Percentiles rank a stretch among this genome's conserved stretches.
These are phyloP conservation scores for Oehlia diaphana DNA, from an alignment of 192 early-diverging fungal genomes.

Conservation along the genomic window DNA sequence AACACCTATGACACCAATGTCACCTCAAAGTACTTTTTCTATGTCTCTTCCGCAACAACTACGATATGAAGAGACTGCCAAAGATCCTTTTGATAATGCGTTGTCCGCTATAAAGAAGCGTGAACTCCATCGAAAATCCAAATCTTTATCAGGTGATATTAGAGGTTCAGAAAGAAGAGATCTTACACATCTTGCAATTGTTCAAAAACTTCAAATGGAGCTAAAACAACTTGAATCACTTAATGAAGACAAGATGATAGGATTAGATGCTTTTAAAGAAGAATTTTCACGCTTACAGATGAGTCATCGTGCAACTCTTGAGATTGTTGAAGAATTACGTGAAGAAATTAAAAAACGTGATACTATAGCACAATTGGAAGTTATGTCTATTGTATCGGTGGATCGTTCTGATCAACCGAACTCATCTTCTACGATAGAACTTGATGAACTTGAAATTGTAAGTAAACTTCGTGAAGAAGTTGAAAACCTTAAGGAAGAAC, in stretches of 20 bases:
- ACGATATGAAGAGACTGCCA: neutral
- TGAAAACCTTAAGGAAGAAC: conserved; percentile 23
- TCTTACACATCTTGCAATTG: neutral
- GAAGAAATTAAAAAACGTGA: conserved; percentile 30
- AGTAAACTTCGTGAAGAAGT: neutral
- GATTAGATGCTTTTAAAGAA: conserved; percentile 17
- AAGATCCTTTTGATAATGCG: neutral
- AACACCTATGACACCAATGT: neutral
- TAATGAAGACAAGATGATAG: conserved; percentile 22
- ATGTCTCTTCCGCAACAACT: neutral
- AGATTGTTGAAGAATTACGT: conserved; percentile 30
- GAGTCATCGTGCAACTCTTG: conserved; percentile 27
- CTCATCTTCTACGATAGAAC: neutral
- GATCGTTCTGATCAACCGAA: neutral
- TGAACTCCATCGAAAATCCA: conserved; percentile 6
- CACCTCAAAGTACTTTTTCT: neutral
- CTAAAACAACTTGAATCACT: conserved; percentile 22
- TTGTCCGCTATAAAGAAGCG: neutral
- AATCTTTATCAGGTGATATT: conserved; percentile 19
- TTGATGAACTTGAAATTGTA: conserved; percentile 21
- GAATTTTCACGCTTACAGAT: conserved; percentile 26
- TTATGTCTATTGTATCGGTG: conserved; percentile 1
- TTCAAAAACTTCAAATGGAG: conserved; percentile 28
- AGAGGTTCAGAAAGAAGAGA: conserved; percentile 10
- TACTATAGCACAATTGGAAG: conserved; percentile 6